Evolutionary conservation across 805 yeast species (phyloP).

Genomic region (Lachancea cidri): DNA sequence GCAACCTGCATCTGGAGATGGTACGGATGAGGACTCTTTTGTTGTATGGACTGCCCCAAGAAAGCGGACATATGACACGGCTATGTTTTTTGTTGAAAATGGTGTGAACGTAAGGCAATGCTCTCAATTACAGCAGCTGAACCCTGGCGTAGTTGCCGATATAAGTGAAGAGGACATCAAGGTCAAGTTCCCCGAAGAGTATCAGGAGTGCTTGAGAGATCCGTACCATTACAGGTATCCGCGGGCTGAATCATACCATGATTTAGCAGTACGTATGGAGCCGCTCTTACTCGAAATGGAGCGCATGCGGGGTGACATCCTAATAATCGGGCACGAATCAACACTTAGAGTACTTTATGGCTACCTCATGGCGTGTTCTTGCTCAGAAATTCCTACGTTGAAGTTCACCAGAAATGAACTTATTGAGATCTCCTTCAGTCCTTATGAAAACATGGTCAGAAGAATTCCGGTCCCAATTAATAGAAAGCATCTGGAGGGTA

Average conservation of each 20-base stretch:
- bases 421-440: conserved; percentile 81
- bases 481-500: not conserved
- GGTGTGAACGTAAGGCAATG: conserved; percentile 69
- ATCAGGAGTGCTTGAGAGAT: conserved; percentile 56
- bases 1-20: conserved; percentile 46
- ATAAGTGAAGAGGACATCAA: conserved; percentile 56
- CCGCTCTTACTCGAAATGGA: conserved; percentile 92
- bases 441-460: conserved; percentile 69
- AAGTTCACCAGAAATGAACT: conserved; percentile 77
- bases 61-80: conserved; percentile 75
- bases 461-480: conserved; percentile 36
- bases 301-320: conserved; percentile 77
- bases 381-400: conserved; percentile 77
- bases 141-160: conserved; percentile 83
- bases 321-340: conserved; percentile 91
- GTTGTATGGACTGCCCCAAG: conserved; percentile 96
- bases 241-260: conserved; percentile 93
- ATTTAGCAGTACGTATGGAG: conserved; percentile 89
- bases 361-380: conserved; percentile 87
- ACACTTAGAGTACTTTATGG: conserved; percentile 88
- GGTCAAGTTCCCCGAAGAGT: conserved; percentile 62
- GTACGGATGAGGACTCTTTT: conserved; percentile 54
- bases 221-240: conserved; percentile 93
- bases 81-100: conserved; percentile 55
- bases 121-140: conserved; percentile 78